A percentile compares a stretch with the other conserved stretches of the same genome.
These are phyloP conservation scores for Phylloporus sp. DNA, from an alignment of 1,284 basidiomycete genomes.

Conservation along the genomic window DNA sequence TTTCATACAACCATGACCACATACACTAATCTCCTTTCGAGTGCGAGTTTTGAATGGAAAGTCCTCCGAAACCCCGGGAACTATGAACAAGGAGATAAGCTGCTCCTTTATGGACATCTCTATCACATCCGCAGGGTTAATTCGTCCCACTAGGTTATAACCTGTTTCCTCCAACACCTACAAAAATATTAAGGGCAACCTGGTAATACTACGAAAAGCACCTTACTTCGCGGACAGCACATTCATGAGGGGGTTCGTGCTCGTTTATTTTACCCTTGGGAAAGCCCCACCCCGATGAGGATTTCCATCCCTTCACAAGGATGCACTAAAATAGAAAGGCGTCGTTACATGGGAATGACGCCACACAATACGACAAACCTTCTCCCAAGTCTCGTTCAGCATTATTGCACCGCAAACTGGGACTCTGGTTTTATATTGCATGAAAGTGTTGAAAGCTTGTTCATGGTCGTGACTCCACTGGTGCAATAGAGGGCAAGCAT, in stretches of 20 bases:
- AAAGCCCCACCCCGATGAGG: conserved; percentile 96
- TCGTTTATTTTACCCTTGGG: conserved; percentile 99
- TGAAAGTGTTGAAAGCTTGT: conserved; percentile 82
- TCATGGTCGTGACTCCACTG: conserved; percentile 85
- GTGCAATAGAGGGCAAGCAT: conserved; percentile 80
- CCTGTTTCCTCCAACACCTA: conserved; percentile 95
- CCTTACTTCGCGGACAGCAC: conserved; percentile 89
- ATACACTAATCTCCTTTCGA: conserved; percentile 97
- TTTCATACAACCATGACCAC: conserved; percentile 40
- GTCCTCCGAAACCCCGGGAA: conserved; percentile 89
- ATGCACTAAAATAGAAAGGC: conserved; percentile 66
- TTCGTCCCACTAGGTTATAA: conserved; percentile 80
- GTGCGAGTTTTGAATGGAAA: conserved; percentile 93
- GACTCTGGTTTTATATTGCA: conserved; percentile 96
- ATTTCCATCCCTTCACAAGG: conserved; percentile 97
- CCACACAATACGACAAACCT: conserved; percentile 60
- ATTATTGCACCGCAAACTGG: conserved; percentile 99
- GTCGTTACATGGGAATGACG: conserved; percentile 15
- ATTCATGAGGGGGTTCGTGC: conserved; percentile 82
- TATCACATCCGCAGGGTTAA: conserved; percentile 79
- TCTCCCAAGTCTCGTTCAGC: conserved; percentile 90
- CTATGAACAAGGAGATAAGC: conserved; percentile 90
- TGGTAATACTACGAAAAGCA: conserved; percentile 6
- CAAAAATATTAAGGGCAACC: conserved; percentile 12
- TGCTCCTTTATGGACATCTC: conserved; percentile 91